phyloP scores from a whole-genome alignment of 2,329 filamentous ascomycete species.

The Curvularia hawaiiensis region DNA sequence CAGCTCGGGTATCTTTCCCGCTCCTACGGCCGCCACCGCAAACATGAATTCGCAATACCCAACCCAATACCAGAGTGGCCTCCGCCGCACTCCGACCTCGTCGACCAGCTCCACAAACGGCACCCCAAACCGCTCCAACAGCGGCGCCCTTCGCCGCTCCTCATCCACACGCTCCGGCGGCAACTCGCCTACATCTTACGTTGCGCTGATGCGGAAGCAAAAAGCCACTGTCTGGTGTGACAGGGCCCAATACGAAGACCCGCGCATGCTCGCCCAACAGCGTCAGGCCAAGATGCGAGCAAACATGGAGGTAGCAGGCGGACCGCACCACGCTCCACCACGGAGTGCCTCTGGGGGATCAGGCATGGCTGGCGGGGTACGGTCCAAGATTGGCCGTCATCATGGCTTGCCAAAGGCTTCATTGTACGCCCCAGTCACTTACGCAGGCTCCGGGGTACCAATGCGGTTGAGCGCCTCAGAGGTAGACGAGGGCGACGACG shows the following conservation, averaged over 20 bases:
- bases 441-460: conserved; percentile 80
- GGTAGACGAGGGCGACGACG: conserved; percentile 85
- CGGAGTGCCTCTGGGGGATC: conserved; percentile 48
- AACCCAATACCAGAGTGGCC: conserved; percentile 41
- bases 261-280: conserved; percentile 79
- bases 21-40: conserved; percentile 31
- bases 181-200: conserved; percentile 74
- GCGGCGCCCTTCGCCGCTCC: conserved; percentile 69
- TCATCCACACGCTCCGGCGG: conserved; percentile 78
- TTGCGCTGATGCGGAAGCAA: conserved; percentile 93
- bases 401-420: conserved; percentile 80
- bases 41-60: conserved; percentile 44
- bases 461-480: conserved; percentile 94
- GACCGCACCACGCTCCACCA: conserved; percentile 47
- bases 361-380: conserved; percentile 58
- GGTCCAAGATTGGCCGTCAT: conserved; percentile 81
- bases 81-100: conserved; percentile 67
- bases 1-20: conserved; percentile 45
- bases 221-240: conserved; percentile 99
- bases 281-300: conserved; percentile 86
- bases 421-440: conserved; percentile 78
- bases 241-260: conserved; percentile 89
- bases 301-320: conserved; percentile 78
- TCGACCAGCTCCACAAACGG: conserved; percentile 69
- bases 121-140: conserved; percentile 54